These are phyloP conservation scores for Kondoa malvinella DNA, from an alignment of 768 basidiomycete species.

Conservation along the genomic window DNA sequence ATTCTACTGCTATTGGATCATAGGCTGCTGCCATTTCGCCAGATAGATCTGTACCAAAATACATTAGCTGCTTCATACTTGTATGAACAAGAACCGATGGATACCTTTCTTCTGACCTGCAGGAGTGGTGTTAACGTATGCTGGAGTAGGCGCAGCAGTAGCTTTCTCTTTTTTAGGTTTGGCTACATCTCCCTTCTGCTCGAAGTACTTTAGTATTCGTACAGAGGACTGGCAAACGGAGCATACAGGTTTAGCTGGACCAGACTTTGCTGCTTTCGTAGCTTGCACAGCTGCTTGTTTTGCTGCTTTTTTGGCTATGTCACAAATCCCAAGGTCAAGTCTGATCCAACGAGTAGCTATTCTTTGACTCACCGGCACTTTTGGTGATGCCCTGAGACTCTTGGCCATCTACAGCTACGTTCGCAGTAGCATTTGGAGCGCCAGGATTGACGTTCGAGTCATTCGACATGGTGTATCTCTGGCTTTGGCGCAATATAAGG, in stretches of 20 bases:
- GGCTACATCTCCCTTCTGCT: slow-evolving; percentile 4
- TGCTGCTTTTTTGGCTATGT: slow-evolving; percentile 20
- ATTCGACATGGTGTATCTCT: not conserved
- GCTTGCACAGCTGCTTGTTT: slow-evolving; percentile 24
- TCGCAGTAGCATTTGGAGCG: not conserved
- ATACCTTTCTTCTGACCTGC: slow-evolving; percentile 93
- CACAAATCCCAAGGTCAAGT: not conserved
- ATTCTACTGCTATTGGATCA: slow-evolving; percentile 83
- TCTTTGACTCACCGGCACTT: not conserved
- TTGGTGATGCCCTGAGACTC: not conserved
- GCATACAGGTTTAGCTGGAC: not conserved
- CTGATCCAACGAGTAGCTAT: too few species aligned
- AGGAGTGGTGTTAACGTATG: slow-evolving; percentile 77
- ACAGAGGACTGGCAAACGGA: not conserved
- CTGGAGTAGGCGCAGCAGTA: slow-evolving; percentile 37
- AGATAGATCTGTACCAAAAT: slow-evolving; percentile 47
- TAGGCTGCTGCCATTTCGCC: slow-evolving; percentile 81
- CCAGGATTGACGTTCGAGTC: not conserved
- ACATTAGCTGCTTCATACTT: not conserved
- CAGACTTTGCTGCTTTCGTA: slow-evolving; percentile 20
- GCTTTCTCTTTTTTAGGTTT: slow-evolving; percentile 19
- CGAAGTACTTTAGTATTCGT: not conserved
- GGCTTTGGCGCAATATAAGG: not conserved
- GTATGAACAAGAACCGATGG: slow-evolving; percentile 19
- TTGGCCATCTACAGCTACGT: not conserved